A percentile compares a stretch with the other conserved stretches of the same genome.
phyloP scores from a whole-genome alignment of 2,329 filamentous ascomycete species.

The Bertia moriformis region DNA sequence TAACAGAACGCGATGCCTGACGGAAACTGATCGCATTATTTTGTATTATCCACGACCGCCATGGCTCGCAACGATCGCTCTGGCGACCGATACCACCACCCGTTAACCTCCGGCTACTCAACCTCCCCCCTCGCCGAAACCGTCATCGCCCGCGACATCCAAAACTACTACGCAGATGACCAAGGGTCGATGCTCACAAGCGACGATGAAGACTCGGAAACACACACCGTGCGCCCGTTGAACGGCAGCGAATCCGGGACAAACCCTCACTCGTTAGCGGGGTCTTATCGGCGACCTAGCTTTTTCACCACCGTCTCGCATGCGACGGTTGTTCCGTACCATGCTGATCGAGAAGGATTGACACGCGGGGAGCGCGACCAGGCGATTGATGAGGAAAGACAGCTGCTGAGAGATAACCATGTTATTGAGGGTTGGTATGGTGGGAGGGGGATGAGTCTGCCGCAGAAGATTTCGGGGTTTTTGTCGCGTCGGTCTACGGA shows the following conservation, averaged over 20 bases:
- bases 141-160: neutral
- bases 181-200: neutral
- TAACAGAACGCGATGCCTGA: too few relatives aligned
- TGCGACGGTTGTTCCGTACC: constrained; percentile 6
- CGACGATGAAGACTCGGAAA: neutral
- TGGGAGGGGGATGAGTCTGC: too few relatives aligned
- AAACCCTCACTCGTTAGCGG: constrained; percentile 6
- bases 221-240: constrained; percentile 2
- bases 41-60: too few relatives aligned
- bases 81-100: too few relatives aligned
- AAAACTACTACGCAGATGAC: neutral
- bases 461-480: neutral
- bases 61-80: neutral
- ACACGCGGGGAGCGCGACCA: constrained; percentile 7
- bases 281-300: constrained; percentile 7
- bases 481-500: neutral
- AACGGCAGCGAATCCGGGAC: constrained; percentile 6
- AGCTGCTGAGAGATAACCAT: constrained; percentile 8
- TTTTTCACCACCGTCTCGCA: constrained; percentile 7
- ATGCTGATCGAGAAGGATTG: constrained; percentile 4
- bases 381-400: constrained; percentile 8
- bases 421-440: too few relatives aligned
- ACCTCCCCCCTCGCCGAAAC: neutral
- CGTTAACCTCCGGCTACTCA: too few relatives aligned
- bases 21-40: too few relatives aligned